Conservation (phyloP, 2,329 filamentous ascomycete genomes). For the Xylariales sp. region DNA sequence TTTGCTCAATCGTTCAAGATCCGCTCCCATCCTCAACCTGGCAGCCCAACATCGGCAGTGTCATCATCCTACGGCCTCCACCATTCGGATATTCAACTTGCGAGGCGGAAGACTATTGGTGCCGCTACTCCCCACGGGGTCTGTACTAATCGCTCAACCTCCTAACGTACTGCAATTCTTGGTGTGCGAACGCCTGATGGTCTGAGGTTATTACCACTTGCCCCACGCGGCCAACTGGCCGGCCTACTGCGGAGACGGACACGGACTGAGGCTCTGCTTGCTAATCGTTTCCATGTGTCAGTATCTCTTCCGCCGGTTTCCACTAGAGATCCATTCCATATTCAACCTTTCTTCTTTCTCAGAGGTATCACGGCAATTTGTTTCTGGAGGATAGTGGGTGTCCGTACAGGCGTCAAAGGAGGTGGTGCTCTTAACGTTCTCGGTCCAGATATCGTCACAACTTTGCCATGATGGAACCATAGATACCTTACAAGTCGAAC, state of each 20-base stretch:
- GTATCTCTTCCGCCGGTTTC: background rate
- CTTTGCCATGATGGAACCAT: too few relatives aligned
- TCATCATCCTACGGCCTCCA: background rate
- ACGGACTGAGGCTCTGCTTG: constrained; percentile 10
- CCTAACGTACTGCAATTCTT: too few relatives aligned
- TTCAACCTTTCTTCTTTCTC: too few relatives aligned
- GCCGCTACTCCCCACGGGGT: background rate
- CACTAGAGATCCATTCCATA: background rate
- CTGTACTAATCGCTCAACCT: background rate
- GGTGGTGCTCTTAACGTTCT: too few relatives aligned
- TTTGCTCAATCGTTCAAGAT: too few relatives aligned
- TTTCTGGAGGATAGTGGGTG: too few relatives aligned
- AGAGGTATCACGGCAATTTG: too few relatives aligned
- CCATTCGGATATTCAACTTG: background rate
- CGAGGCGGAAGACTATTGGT: background rate
- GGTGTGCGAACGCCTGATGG: background rate
- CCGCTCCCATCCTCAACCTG: too few relatives aligned
- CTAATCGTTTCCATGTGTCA: background rate
- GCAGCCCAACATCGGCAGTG: background rate
- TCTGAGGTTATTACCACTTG: constrained; percentile 10
- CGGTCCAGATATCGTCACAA: too few relatives aligned
- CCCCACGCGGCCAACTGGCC: constrained; percentile 23
- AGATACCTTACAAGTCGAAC: too few relatives aligned
- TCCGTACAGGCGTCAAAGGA: too few relatives aligned
- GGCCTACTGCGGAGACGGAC: constrained; percentile 19